Percentiles rank a stretch among this genome's conserved stretches.
These are phyloP conservation scores for Eragrostis tef DNA, from an alignment of 202 grass and related monocot genomes.

Conservation along the genomic window DNA sequence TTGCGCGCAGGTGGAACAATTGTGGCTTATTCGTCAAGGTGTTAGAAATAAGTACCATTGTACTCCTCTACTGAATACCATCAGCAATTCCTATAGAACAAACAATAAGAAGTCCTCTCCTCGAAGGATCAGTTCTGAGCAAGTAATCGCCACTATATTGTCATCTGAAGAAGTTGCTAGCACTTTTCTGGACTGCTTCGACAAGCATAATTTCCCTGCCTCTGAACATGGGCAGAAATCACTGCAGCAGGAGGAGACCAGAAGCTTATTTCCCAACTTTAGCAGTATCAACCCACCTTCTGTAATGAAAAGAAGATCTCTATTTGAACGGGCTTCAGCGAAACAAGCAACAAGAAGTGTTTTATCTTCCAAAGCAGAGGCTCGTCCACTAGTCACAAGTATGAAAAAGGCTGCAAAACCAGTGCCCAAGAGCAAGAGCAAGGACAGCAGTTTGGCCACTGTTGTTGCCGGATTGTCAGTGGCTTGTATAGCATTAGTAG, in stretches of 20 bases:
- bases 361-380: constrained; percentile 29
- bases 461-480: constrained; percentile 50
- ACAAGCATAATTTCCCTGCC: constrained; percentile 34
- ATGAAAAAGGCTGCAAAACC: constrained; percentile 31
- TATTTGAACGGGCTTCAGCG: constrained; percentile 32
- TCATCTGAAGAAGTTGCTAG: constrained; percentile 23
- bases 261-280: constrained; percentile 26
- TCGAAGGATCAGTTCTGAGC: constrained; percentile 3
- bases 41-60: constrained; percentile 40
- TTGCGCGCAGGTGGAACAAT: constrained; percentile 48
- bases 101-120: constrained; percentile 2
- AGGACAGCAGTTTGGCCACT: constrained; percentile 29
- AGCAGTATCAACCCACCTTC: constrained; percentile 21
- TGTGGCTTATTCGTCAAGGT: constrained; percentile 47
- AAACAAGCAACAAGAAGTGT: constrained; percentile 26
- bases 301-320: constrained; percentile 51
- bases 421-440: constrained; percentile 37
- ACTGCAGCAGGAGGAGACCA: background rate
- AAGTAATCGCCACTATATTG: constrained; percentile 31
- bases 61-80: constrained; percentile 21
- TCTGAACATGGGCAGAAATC: constrained; percentile 21
- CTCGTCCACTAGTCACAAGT: constrained; percentile 15
- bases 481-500: constrained; percentile 37
- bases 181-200: constrained; percentile 53
- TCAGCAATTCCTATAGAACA: constrained; percentile 13